A percentile compares a stretch with the other conserved stretches of the same genome.
phyloP scores from a whole-genome alignment of 306 rosid species.

The Dicorynia guianensis region DNA sequence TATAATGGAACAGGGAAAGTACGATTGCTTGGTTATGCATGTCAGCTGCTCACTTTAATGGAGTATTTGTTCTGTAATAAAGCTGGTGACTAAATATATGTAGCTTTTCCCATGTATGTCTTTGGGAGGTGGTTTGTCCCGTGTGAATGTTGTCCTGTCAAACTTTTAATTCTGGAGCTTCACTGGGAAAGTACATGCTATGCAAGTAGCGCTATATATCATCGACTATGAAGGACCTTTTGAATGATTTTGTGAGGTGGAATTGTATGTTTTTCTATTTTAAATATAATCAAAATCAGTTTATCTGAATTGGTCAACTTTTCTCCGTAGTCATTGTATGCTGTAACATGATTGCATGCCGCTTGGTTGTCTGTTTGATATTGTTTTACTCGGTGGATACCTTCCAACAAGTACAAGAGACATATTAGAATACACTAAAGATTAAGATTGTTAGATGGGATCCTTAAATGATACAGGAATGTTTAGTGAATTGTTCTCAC shows the following conservation, averaged over 20 bases:
- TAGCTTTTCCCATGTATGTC: conserved; percentile 6
- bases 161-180: background rate
- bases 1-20: conserved; percentile 35
- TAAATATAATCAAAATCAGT: no score
- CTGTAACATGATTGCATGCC: no score
- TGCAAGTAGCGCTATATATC: background rate
- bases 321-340: no score
- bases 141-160: conserved; percentile 26
- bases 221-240: background rate
- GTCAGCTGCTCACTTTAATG: conserved; percentile 28
- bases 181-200: background rate
- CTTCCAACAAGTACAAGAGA: no score
- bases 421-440: no score
- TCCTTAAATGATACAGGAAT: no score
- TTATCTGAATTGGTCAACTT: no score
- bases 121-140: conserved; percentile 8
- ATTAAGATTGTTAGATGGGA: no score
- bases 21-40: conserved; percentile 37
- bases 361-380: no score
- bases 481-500: no score
- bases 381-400: no score
- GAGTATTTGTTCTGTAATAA: conserved; percentile 43
- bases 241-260: background rate
- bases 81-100: conserved; percentile 2
- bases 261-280: background rate